phyloP scores from a whole-genome alignment of 2,329 filamentous ascomycete species.

The Leptoxyphium fumago region DNA sequence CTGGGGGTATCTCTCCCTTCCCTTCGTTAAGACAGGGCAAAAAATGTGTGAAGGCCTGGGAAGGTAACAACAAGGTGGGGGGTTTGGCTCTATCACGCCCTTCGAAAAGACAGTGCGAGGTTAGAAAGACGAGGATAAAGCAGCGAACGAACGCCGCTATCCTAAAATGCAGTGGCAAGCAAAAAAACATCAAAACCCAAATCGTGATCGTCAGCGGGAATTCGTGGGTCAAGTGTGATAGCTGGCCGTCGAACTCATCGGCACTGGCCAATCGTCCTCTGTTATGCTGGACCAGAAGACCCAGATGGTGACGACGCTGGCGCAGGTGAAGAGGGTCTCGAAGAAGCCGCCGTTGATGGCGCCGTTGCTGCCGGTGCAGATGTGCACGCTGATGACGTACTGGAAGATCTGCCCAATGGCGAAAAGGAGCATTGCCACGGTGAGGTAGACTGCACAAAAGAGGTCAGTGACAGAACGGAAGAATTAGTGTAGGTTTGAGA shows the following conservation, averaged over 20 bases:
- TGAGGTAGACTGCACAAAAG: constrained; percentile 49
- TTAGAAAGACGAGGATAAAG: not conserved
- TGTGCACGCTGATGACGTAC: constrained; percentile 80
- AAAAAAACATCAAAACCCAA: not conserved
- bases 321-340: constrained; percentile 79
- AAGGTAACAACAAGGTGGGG: no score
- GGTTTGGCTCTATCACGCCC: no score
- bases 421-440: constrained; percentile 62
- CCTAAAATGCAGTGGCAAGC: constrained; percentile 1
- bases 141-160: constrained; percentile 1
- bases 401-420: constrained; percentile 91
- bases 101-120: no score
- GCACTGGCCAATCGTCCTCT: constrained; percentile 87
- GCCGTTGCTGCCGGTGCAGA: constrained; percentile 68
- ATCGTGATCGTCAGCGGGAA: constrained; percentile 1
- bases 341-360: constrained; percentile 91
- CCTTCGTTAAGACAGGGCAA: no score
- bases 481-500: not conserved
- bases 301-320: constrained; percentile 75
- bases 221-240: constrained; percentile 19
- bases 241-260: constrained; percentile 23
- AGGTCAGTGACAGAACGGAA: constrained; percentile 3
- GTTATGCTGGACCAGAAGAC: constrained; percentile 98
- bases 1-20: no score
- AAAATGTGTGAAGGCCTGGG: no score